Evolutionary conservation across 2,329 filamentous ascomycete genomes (phyloP).

Genomic region (Ophiocordyceps australis): DNA sequence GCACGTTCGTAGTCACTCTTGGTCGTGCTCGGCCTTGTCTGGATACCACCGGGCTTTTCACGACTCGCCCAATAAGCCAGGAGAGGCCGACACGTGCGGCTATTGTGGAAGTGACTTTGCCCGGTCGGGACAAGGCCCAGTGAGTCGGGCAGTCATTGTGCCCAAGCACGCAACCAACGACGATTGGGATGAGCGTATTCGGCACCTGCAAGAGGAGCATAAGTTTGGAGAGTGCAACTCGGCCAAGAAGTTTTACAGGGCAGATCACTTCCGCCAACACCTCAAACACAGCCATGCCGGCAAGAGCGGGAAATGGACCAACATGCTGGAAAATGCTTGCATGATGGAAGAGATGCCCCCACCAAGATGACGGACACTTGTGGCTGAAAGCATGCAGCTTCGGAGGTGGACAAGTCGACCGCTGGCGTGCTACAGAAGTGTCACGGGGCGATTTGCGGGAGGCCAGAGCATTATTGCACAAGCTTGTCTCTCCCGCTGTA

Average conservation of each 20-base stretch:
- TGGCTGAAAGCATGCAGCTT: too few relatives aligned
- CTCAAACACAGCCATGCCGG: conserved; percentile 95
- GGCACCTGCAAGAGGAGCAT: conserved; percentile 78
- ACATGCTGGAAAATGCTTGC: conserved; percentile 90
- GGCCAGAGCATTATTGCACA: neutral
- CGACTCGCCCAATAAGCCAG: conserved; percentile 48
- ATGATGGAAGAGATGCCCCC: conserved; percentile 66
- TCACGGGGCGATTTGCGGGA: neutral
- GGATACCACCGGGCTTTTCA: conserved; percentile 74
- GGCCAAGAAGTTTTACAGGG: conserved; percentile 93
- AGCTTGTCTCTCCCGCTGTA: neutral
- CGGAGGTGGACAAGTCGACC: too few relatives aligned
- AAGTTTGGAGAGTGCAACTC: conserved; percentile 98
- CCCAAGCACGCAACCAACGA: conserved; percentile 46
- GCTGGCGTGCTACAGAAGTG: too few relatives aligned
- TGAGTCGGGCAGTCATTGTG: conserved; percentile 13
- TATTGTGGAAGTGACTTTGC: conserved; percentile 89
- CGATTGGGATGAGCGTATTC: conserved; percentile 74
- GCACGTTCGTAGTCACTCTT: conserved; percentile 81
- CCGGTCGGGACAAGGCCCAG: conserved; percentile 24
- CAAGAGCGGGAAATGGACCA: conserved; percentile 96
- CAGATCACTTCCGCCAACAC: conserved; percentile 95
- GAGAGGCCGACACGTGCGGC: conserved; percentile 65
- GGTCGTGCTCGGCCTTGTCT: conserved; percentile 83
- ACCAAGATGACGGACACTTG: conserved; percentile 8